phyloP scores from a whole-genome alignment of 805 yeast species.

The Saturnispora quitensis region DNA sequence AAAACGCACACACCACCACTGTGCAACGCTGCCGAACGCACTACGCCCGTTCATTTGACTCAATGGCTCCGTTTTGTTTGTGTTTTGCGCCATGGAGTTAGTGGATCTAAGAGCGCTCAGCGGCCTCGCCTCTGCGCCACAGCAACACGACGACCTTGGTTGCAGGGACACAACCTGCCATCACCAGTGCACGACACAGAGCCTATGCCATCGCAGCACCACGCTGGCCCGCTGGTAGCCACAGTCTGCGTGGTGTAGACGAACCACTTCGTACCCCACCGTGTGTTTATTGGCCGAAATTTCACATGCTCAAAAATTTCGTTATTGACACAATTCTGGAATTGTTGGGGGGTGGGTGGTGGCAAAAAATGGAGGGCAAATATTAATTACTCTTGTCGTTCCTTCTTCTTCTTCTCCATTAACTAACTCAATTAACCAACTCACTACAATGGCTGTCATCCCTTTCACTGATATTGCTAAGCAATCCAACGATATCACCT shows the following conservation, averaged over 20 bases:
- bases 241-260: background rate
- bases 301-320: background rate
- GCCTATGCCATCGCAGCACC: background rate
- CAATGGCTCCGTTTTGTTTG: no score
- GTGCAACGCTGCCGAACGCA: no score
- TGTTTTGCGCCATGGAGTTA: no score
- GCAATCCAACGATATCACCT: conserved; percentile 81
- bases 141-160: no score
- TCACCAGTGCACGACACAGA: background rate
- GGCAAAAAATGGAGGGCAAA: background rate
- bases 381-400: background rate
- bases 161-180: no score
- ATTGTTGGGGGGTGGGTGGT: background rate
- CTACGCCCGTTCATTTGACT: no score
- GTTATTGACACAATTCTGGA: background rate
- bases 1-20: no score
- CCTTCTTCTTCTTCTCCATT: background rate
- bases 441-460: conserved; percentile 60
- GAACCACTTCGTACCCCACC: background rate
- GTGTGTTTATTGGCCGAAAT: background rate
- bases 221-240: background rate
- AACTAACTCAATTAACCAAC: background rate
- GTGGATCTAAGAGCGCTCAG: no score
- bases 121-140: no score
- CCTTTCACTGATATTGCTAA: conserved; percentile 91